Conservation (phyloP, 1,284 basidiomycete species). For the Cutaneotrichosporon cavernicola region DNA sequence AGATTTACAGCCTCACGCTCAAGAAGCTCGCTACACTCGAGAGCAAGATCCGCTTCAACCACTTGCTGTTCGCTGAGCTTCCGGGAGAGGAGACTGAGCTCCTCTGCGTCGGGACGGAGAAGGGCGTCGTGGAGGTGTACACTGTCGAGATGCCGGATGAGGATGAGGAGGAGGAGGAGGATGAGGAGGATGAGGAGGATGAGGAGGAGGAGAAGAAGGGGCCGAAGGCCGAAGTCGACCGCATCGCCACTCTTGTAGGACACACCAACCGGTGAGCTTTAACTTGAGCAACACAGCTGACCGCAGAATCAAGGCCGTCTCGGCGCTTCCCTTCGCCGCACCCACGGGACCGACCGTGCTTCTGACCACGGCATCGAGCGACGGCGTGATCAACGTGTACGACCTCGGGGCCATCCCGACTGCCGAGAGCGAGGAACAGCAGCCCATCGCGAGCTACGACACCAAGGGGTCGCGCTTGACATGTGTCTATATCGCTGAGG, state of each 20-base stretch:
- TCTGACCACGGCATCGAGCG: constrained; percentile 73
- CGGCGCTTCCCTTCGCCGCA: constrained; percentile 36
- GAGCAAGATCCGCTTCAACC: constrained; percentile 76
- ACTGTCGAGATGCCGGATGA: constrained; percentile 42
- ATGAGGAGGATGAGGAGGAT: constrained; percentile 32
- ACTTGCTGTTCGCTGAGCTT: constrained; percentile 67
- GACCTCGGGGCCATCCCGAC: constrained; percentile 61
- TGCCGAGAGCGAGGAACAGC: constrained; percentile 25
- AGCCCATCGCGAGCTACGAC: constrained; percentile 68
- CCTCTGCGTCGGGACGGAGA: constrained; percentile 77
- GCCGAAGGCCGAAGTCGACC: constrained; percentile 35
- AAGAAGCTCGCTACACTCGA: constrained; percentile 65
- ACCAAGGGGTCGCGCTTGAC: constrained; percentile 80
- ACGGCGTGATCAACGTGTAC: constrained; percentile 77
- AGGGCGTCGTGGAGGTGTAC: constrained; percentile 77
- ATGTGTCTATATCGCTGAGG: constrained; percentile 67
- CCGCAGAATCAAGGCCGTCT: constrained; percentile 49
- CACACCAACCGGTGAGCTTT: constrained; percentile 42
- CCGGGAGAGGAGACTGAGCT: constrained; percentile 55
- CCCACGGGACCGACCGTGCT: constrained; percentile 58
- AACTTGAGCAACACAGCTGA: background rate
- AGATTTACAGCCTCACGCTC: constrained; percentile 58
- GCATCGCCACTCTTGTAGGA: constrained; percentile 42
- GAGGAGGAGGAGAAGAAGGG: constrained; percentile 29
- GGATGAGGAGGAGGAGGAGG: constrained; percentile 30